Evolutionary conservation across 768 basidiomycete species (phyloP).

Genomic region (Suillus tomentosus): DNA sequence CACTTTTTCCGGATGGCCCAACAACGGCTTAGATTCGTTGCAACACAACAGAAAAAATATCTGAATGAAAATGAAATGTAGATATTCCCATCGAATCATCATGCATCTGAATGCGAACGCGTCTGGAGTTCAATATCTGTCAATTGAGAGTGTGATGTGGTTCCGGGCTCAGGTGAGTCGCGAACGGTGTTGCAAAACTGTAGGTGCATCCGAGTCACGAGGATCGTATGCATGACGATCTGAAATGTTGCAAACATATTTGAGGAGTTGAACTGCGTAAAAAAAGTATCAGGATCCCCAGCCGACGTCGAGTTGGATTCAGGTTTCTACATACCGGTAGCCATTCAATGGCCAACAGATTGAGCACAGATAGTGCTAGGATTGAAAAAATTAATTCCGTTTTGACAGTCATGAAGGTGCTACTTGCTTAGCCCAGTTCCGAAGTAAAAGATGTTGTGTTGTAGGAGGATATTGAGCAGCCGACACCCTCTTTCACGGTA

Average conservation of each 20-base stretch:
- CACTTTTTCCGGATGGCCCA: background rate
- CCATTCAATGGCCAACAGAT: background rate
- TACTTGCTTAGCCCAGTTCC: background rate
- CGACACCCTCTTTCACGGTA: background rate
- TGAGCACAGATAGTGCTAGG: background rate
- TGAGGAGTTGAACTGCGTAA: background rate
- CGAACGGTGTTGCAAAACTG: background rate
- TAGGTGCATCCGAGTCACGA: constrained; percentile 3
- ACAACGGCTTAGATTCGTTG: background rate
- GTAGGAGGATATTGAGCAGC: background rate
- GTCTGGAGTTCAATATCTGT: background rate
- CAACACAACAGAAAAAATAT: background rate
- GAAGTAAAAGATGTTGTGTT: constrained; percentile 3
- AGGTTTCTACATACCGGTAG: background rate
- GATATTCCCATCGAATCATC: background rate
- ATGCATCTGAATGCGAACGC: background rate
- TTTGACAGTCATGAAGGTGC: background rate
- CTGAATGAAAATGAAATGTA: background rate
- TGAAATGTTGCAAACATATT: background rate
- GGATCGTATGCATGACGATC: background rate
- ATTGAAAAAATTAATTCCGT: background rate
- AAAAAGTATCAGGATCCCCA: background rate
- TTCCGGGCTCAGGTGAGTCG: background rate
- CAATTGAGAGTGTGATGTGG: background rate
- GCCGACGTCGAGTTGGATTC: background rate